phyloP scores from a whole-genome alignment of 2,329 filamentous ascomycete genomes.

The Fusarium sp. region DNA sequence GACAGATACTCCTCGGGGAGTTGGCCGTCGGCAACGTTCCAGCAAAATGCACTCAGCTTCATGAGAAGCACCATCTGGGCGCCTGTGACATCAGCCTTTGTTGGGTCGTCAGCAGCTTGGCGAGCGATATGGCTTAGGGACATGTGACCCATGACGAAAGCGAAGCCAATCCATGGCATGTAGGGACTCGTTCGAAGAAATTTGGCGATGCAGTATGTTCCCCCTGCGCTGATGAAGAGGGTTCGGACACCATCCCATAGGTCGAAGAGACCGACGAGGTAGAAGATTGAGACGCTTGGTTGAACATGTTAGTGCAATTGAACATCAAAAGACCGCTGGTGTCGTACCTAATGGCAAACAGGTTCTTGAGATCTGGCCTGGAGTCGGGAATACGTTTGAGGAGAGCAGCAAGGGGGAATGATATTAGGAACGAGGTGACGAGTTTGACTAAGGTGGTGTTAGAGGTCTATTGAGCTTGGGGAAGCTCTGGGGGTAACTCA shows the following conservation, averaged over 20 bases:
- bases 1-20: slow-evolving; percentile 82
- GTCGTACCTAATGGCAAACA: slow-evolving; percentile 80
- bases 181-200: slow-evolving; percentile 82
- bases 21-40: slow-evolving; percentile 95
- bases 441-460: slow-evolving; percentile 77
- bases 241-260: slow-evolving; percentile 87
- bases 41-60: slow-evolving; percentile 96
- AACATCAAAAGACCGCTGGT: neutral
- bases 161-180: slow-evolving; percentile 97
- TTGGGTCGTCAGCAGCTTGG: slow-evolving; percentile 73
- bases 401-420: slow-evolving; percentile 88
- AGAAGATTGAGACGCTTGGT: slow-evolving; percentile 81
- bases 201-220: slow-evolving; percentile 83
- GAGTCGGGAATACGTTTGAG: slow-evolving; percentile 91
- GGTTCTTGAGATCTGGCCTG: slow-evolving; percentile 84
- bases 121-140: slow-evolving; percentile 87
- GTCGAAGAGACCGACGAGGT: slow-evolving; percentile 91
- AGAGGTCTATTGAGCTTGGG: slow-evolving; percentile 9
- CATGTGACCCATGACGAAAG: slow-evolving; percentile 96
- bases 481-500: slow-evolving; percentile 31
- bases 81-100: slow-evolving; percentile 85
- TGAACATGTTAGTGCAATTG: neutral
- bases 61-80: slow-evolving; percentile 99
- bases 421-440: slow-evolving; percentile 87
- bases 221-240: slow-evolving; percentile 79